Percentiles rank a stretch among this genome's conserved stretches.
Evolutionary conservation across 1,139 yeast species (phyloP).

Genomic region (Pneumocystis oryctolagi): DNA sequence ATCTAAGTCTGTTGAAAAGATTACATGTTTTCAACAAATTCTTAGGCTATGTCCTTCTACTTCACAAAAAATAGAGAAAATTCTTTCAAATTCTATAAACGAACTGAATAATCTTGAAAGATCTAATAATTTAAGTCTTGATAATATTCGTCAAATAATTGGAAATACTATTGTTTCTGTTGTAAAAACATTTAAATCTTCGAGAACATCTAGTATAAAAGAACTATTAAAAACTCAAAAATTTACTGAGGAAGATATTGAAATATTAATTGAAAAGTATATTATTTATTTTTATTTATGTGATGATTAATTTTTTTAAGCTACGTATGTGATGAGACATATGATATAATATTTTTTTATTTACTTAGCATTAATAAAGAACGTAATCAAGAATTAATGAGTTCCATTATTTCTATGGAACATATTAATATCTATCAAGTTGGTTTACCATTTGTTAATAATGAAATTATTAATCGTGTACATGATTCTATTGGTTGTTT

Average conservation of each 20-base stretch:
- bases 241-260: background rate
- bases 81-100: background rate
- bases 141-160: background rate
- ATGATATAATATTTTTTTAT: slow-evolving; percentile 6
- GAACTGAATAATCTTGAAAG: background rate
- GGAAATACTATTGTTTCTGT: background rate
- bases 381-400: slow-evolving; percentile 5
- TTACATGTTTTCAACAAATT: background rate
- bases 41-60: background rate
- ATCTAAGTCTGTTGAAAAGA: background rate
- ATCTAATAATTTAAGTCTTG: background rate
- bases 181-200: background rate
- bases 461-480: slow-evolving; percentile 4
- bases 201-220: background rate
- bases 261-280: background rate
- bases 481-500: slow-evolving; percentile 3
- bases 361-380: slow-evolving; percentile 2
- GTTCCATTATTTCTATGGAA: slow-evolving; percentile 3
- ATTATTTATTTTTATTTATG: background rate
- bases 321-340: slow-evolving; percentile 2
- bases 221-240: background rate
- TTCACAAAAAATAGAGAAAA: background rate
- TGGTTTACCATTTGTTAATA: slow-evolving; percentile 4
- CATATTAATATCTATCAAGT: slow-evolving; percentile 7
- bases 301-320: slow-evolving; percentile 1